Evolutionary conservation across 2,329 filamentous ascomycete genomes (phyloP).

Genomic region (Alternaria sp.): DNA sequence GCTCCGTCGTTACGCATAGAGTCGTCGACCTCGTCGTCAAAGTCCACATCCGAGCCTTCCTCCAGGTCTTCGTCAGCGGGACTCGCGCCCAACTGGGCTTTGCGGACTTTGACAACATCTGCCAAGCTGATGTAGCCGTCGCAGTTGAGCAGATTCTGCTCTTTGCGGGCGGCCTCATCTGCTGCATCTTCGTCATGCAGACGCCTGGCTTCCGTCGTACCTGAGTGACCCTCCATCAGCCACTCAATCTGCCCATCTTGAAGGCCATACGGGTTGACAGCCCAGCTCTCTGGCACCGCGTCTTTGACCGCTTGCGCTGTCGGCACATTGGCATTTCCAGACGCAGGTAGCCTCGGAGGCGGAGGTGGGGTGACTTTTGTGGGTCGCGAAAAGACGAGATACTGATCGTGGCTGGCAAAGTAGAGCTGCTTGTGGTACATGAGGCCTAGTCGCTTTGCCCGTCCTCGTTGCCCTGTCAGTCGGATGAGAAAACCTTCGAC

Average conservation of each 20-base stretch:
- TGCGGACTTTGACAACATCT: slow-evolving; percentile 63
- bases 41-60: slow-evolving; percentile 62
- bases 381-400: slow-evolving; percentile 67
- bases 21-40: slow-evolving; percentile 57
- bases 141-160: slow-evolving; percentile 63
- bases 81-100: slow-evolving; percentile 58
- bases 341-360: slow-evolving; percentile 60
- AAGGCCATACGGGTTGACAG: slow-evolving; percentile 66
- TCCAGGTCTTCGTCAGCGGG: slow-evolving; percentile 61
- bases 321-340: slow-evolving; percentile 57
- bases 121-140: slow-evolving; percentile 70
- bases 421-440: slow-evolving; percentile 71
- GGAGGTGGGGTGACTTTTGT: slow-evolving; percentile 64
- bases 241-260: slow-evolving; percentile 62
- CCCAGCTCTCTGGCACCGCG: slow-evolving; percentile 66
- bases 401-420: slow-evolving; percentile 69
- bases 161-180: slow-evolving; percentile 64
- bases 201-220: slow-evolving; percentile 54
- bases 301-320: slow-evolving; percentile 61
- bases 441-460: slow-evolving; percentile 63
- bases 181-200: slow-evolving; percentile 65
- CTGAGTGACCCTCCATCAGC: slow-evolving; percentile 54
- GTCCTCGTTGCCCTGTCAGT: slow-evolving; percentile 68
- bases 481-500: slow-evolving; percentile 71
- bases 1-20: slow-evolving; percentile 59